Evolutionary conservation across 345 rosid species (phyloP).

Genomic region (Noccaea caerulescens): DNA sequence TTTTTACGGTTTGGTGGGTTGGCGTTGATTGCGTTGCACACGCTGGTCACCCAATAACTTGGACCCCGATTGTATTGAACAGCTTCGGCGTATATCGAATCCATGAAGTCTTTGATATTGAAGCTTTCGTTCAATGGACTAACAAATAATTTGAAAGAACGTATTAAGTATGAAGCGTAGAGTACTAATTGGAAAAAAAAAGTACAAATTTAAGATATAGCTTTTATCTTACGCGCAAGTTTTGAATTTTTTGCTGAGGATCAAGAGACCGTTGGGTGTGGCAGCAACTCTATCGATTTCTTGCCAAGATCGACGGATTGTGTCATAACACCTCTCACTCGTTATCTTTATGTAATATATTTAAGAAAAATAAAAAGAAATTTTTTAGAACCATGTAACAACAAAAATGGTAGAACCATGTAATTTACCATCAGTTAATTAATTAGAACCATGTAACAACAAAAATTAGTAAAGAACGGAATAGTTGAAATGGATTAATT

Average conservation of each 20-base stretch:
- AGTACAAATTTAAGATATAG: background rate
- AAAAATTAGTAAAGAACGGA: background rate
- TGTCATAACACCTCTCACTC: constrained; percentile 60
- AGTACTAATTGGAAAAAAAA: background rate
- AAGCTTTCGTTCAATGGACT: constrained; percentile 42
- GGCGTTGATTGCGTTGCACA: constrained; percentile 51
- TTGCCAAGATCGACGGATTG: constrained; percentile 58
- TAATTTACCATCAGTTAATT: too few species aligned
- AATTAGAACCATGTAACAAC: background rate
- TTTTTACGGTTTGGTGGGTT: constrained; percentile 27
- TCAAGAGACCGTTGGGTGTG: constrained; percentile 49
- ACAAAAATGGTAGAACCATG: too few species aligned
- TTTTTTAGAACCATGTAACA: background rate
- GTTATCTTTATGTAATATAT: constrained; percentile 48
- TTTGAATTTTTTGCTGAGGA: constrained; percentile 62
- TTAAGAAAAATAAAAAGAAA: background rate
- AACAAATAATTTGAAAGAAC: background rate
- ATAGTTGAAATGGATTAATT: constrained; percentile 6
- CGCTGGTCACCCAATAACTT: constrained; percentile 25
- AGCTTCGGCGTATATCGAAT: constrained; percentile 19
- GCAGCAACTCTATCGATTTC: constrained; percentile 61
- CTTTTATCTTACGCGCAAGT: constrained; percentile 52
- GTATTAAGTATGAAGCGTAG: background rate
- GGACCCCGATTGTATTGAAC: constrained; percentile 59
- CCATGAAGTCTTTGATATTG: constrained; percentile 41